A percentile compares a stretch with the other conserved stretches of the same genome.
phyloP scores from a whole-genome alignment of 305 asterid species.

The Rubia tinctorum region DNA sequence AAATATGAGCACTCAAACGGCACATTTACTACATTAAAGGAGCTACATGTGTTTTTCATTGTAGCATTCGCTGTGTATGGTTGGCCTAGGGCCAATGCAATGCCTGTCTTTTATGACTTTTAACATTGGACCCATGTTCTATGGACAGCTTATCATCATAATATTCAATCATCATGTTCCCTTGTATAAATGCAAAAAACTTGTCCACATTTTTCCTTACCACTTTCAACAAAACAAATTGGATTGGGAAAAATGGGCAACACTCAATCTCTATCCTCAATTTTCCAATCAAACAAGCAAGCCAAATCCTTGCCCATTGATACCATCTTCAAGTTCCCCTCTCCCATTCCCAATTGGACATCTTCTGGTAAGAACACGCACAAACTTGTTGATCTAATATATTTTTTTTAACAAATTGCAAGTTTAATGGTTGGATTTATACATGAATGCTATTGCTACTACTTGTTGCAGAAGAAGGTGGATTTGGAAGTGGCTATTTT shows the following conservation, averaged over 20 bases:
- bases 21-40: too few species aligned
- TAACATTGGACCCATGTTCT: not conserved
- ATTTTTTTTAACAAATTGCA: not conserved
- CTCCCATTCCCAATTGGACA: slow-evolving; percentile 63
- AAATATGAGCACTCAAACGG: too few species aligned
- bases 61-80: not conserved
- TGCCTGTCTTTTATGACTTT: not conserved
- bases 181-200: not conserved
- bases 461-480: slow-evolving; percentile 59
- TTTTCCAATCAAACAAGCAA: not conserved
- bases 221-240: not conserved
- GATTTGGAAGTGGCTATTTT: slow-evolving; percentile 55
- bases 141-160: not conserved
- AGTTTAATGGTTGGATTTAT: too few species aligned
- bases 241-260: not conserved
- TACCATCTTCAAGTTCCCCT: slow-evolving; percentile 62
- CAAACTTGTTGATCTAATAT: not conserved
- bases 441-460: too few species aligned
- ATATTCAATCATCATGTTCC: not conserved
- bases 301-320: slow-evolving; percentile 46
- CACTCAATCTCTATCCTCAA: not conserved
- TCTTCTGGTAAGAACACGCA: slow-evolving; percentile 42
- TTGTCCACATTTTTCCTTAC: not conserved
- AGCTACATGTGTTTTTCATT: not conserved
- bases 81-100: not conserved